Evolutionary conservation across 768 basidiomycete species (phyloP).

Genomic region (Astraeus odoratus): DNA sequence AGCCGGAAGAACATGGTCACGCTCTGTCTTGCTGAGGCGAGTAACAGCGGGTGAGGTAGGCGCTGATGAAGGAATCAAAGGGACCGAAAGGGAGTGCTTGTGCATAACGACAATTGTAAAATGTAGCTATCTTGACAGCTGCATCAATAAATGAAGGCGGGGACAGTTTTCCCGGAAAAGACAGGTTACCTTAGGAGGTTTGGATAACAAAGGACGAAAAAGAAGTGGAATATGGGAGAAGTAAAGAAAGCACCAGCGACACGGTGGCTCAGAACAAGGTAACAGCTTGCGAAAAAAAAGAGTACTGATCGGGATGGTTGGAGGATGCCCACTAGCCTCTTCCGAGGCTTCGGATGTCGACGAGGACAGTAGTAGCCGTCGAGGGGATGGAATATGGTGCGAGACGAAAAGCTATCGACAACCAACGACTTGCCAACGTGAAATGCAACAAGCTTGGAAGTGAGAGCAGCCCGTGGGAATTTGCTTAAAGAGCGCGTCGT

Average conservation of each 20-base stretch:
- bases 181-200: slow-evolving; percentile 16
- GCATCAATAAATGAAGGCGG: slow-evolving; percentile 1
- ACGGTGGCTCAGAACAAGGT: slow-evolving; percentile 18
- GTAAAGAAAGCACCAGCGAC: slow-evolving; percentile 11
- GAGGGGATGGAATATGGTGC: slow-evolving; percentile 6
- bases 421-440: slow-evolving; percentile 22
- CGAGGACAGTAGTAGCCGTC: slow-evolving; percentile 8
- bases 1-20: slow-evolving; percentile 36
- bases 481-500: slow-evolving; percentile 32
- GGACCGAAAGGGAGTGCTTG: slow-evolving; percentile 25
- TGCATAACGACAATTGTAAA: slow-evolving; percentile 21
- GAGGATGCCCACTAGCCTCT: slow-evolving; percentile 3
- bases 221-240: slow-evolving; percentile 19
- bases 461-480: slow-evolving; percentile 24
- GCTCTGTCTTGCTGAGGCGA: slow-evolving; percentile 29
- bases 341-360: slow-evolving; percentile 7
- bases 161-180: slow-evolving; percentile 1
- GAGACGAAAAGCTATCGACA: slow-evolving; percentile 9
- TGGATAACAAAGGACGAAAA: slow-evolving; percentile 10
- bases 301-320: slow-evolving; percentile 12
- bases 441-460: slow-evolving; percentile 21
- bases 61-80: slow-evolving; percentile 33
- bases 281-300: slow-evolving; percentile 6
- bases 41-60: slow-evolving; percentile 36
- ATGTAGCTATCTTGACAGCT: slow-evolving; percentile 6